Conservation (phyloP, 768 basidiomycete genomes). For the Amanita muscaria region DNA sequence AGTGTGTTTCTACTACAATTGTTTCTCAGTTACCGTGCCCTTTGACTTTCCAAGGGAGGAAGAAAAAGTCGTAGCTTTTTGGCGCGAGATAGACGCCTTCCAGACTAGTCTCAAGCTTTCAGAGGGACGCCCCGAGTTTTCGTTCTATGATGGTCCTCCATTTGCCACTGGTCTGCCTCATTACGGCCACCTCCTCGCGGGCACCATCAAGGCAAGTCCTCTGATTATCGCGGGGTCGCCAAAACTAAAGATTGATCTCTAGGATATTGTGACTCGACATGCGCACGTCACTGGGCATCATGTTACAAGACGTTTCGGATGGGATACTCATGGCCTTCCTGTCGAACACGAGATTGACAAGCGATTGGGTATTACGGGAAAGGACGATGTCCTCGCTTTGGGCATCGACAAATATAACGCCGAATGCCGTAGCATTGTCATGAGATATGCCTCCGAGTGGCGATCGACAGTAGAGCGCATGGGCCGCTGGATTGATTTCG, state of each 20-base stretch:
- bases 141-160: constrained; percentile 96
- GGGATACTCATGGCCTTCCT: constrained; percentile 98
- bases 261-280: constrained; percentile 98
- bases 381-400: constrained; percentile 89
- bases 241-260: constrained; percentile 11
- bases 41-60: constrained; percentile 88
- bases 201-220: constrained; percentile 76
- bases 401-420: constrained; percentile 97
- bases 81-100: constrained; percentile 97
- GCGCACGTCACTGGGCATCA: constrained; percentile 90
- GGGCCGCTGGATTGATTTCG: constrained; percentile 99
- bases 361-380: constrained; percentile 82
- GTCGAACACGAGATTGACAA: constrained; percentile 99
- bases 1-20: constrained; percentile 9
- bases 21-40: constrained; percentile 49
- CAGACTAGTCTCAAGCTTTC: constrained; percentile 88
- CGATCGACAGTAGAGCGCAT: constrained; percentile 91
- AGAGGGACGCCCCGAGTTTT: constrained; percentile 81
- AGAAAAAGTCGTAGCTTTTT: constrained; percentile 82
- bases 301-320: constrained; percentile 91
- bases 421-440: constrained; percentile 93
- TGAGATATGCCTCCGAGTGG: constrained; percentile 96
- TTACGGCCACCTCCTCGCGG: constrained; percentile 89
- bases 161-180: constrained; percentile 97
- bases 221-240: background rate